phyloP scores from a whole-genome alignment of 1,139 yeast genomes.

The Yamadazyma sp. region DNA sequence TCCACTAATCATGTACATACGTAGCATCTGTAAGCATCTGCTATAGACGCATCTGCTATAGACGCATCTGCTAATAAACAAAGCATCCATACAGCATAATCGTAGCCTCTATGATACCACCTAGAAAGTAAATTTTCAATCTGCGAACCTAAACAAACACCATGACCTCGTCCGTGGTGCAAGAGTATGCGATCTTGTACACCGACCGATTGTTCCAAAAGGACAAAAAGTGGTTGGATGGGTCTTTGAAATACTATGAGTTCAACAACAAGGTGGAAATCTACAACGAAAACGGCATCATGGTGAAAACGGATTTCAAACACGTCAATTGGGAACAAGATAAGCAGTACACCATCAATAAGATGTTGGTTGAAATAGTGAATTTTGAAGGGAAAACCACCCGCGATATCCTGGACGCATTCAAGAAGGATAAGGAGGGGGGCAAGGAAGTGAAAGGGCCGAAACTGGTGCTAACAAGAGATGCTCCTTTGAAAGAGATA shows the following conservation, averaged over 20 bases:
- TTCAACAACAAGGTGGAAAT: conserved; percentile 50
- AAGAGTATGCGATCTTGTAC: conserved; percentile 28
- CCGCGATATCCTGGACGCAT: conserved; percentile 10
- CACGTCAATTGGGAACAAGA: conserved; percentile 8
- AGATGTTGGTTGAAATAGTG: conserved; percentile 13
- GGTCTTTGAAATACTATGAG: conserved; percentile 45
- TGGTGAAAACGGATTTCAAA: conserved; percentile 33
- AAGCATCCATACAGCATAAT: too few species aligned
- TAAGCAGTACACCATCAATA: conserved; percentile 13
- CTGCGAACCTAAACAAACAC: too few species aligned
- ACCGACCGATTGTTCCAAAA: conserved; percentile 49
- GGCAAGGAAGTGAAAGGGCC: neutral
- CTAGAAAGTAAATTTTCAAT: too few species aligned
- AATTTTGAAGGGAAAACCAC: conserved; percentile 8
- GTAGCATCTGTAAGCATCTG: too few species aligned
- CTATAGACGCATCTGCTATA: too few species aligned
- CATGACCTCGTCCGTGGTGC: conserved; percentile 9
- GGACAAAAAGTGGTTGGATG: conserved; percentile 58
- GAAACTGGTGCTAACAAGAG: neutral
- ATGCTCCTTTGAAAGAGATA: neutral
- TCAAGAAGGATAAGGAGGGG: neutral
- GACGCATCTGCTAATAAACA: too few species aligned
- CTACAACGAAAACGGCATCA: conserved; percentile 33
- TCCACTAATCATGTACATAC: conserved; percentile 25
- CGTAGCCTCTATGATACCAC: too few species aligned